Evolutionary conservation across 495 filamentous ascomycete genomes (phyloP).

Genomic region (Penicillium lividum): DNA sequence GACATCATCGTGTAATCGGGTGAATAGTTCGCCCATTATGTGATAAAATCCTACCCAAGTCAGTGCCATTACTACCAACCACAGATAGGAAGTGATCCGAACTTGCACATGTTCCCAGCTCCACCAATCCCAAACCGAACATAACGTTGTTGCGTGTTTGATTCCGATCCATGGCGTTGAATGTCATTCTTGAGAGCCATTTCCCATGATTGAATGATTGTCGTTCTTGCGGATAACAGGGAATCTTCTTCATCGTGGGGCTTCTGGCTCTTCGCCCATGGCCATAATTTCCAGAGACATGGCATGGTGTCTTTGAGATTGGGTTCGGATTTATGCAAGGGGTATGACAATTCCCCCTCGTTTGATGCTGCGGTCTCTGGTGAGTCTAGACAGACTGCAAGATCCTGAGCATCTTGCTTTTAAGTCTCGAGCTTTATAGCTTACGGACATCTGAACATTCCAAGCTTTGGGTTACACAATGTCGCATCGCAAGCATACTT

Average conservation of each 20-base stretch:
- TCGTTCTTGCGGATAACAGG: conserved; percentile 10
- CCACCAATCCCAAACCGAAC: conserved; percentile 43
- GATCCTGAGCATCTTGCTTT: not conserved
- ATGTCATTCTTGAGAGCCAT: not conserved
- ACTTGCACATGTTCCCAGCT: conserved; percentile 43
- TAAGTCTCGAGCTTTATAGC: not conserved
- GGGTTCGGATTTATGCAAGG: not conserved
- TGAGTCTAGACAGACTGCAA: not conserved
- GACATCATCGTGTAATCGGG: conserved; percentile 4
- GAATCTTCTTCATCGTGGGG: conserved; percentile 17
- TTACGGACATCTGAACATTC: not conserved
- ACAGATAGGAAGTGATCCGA: conserved; percentile 11
- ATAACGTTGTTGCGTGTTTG: conserved; percentile 29
- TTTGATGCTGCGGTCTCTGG: not conserved
- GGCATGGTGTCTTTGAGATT: conserved; percentile 15
- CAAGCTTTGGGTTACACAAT: not conserved
- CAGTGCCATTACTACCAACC: not conserved
- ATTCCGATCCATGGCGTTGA: not conserved
- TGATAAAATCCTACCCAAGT: conserved; percentile 16
- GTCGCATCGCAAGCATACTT: not conserved
- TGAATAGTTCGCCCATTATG: conserved; percentile 16
- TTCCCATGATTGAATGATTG: conserved; percentile 15
- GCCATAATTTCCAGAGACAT: conserved; percentile 20
- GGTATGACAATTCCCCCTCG: not conserved
- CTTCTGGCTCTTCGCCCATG: conserved; percentile 20